These are phyloP conservation scores for Apiospora marii DNA, from an alignment of 2,329 filamentous ascomycete species.

Conservation along the genomic window DNA sequence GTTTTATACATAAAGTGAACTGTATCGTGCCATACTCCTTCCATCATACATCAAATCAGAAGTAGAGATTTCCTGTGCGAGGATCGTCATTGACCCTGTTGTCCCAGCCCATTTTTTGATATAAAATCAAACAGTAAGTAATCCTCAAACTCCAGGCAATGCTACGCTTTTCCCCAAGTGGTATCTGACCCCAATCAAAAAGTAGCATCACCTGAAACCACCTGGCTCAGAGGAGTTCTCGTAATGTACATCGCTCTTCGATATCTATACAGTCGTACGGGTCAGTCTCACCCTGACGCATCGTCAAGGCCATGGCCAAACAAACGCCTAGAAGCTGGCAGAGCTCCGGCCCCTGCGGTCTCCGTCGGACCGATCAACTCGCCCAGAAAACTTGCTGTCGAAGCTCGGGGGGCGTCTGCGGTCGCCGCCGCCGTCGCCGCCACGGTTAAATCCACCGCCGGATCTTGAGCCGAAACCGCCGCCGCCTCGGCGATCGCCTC, in stretches of 20 bases:
- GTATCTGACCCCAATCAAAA: slow-evolving; percentile 13
- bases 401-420: neutral
- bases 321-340: neutral
- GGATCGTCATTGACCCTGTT: neutral
- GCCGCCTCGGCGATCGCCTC: slow-evolving; percentile 7
- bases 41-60: slow-evolving; percentile 2
- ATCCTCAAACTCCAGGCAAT: slow-evolving; percentile 19
- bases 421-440: neutral
- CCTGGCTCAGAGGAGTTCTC: slow-evolving; percentile 7
- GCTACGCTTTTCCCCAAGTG: slow-evolving; percentile 13
- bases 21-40: neutral
- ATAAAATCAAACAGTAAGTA: slow-evolving; percentile 11
- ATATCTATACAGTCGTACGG: neutral
- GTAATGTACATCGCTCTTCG: slow-evolving; percentile 15
- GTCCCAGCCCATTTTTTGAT: slow-evolving; percentile 1
- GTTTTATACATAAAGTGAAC: slow-evolving; percentile 3
- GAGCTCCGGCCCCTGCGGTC: neutral
- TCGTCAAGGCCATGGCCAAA: neutral
- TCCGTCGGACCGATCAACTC: neutral
- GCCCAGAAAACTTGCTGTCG: slow-evolving; percentile 1
- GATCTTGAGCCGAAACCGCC: neutral
- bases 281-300: neutral
- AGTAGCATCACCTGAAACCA: slow-evolving; percentile 10
- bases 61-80: slow-evolving; percentile 11
- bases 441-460: neutral